Evolutionary conservation across 1,284 basidiomycete species (phyloP), one percentile per base, ranked within the genome.

Genomic region (Ustilago nuda): DNA sequence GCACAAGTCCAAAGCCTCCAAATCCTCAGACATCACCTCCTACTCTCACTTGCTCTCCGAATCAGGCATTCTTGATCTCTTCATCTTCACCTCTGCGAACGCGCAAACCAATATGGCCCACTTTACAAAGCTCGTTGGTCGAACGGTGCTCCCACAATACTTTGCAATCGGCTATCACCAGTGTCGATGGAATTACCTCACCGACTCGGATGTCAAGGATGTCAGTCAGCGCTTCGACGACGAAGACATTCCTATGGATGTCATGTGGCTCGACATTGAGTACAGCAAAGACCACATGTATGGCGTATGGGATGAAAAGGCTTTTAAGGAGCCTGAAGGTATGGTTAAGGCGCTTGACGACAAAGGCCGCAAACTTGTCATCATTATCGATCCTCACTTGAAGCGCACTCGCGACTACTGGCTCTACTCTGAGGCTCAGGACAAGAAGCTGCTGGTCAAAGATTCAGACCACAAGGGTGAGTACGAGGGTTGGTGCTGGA

Each of bases 401-500:
- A 99, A 98, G 87, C 92, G 93, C 45, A 89, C 90, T 0, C 87
- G 90, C 13, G 87, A 90, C 66, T 96, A 95, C 85, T 93, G 93
- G 4, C 92, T 93, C 17, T 99, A 94, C 88, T 89, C 92, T 68
- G 90, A 93, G 83, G 94, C 95, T 1, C 90, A 91, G 27, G 93
- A 96, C 6, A 89, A 91, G 33, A 91, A 89, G 54, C 86, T 98
- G 6, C 90, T 99, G 30, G 91, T 95, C 81, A 97, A 95, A 86
- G 90, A 91, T 37, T 89, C 89, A 35, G 93, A 94, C 61, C 89
- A 92, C 66, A 85, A 86, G 48, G 89, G 89, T 53, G 94, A 98
- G 86, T 96, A 93, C 83, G 95, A 98, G 84, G 96, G 96, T 32
- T 98, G 94, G 94, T 99, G 97, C 87, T 99, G 96, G 96, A 91